These are phyloP conservation scores for Blastomyces parvus DNA, from an alignment of 2,329 filamentous ascomycete genomes.

Conservation along the genomic window DNA sequence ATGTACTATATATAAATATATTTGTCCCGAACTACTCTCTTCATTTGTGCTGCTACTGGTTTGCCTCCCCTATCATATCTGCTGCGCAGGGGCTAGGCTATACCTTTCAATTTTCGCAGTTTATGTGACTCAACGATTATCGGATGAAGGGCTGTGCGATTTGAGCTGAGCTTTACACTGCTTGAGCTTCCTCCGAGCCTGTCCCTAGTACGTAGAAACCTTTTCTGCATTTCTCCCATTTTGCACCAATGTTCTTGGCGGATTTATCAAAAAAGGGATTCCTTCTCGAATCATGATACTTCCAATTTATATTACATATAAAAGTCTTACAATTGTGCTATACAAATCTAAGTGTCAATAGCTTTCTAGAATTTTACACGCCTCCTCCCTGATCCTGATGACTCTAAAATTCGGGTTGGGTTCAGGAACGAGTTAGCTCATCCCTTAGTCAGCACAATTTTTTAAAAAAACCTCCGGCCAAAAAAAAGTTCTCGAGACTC, in stretches of 20 bases:
- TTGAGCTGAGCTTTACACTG: not conserved
- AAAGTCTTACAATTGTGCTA: too few species aligned
- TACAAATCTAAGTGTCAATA: too few species aligned
- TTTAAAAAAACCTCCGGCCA: not conserved
- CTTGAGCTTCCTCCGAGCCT: not conserved
- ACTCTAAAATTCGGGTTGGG: not conserved
- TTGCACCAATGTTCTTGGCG: not conserved
- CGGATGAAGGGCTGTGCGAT: not conserved
- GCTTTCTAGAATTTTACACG: too few species aligned
- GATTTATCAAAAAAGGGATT: too few species aligned
- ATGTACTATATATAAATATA: not conserved
- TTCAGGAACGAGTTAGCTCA: not conserved
- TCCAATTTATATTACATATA: too few species aligned
- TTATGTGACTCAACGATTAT: not conserved
- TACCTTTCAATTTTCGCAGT: not conserved
- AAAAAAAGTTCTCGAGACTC: slow-evolving; percentile 8
- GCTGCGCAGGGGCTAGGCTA: not conserved
- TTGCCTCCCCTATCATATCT: not conserved
- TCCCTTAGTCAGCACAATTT: not conserved
- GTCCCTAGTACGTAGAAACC: too few species aligned
- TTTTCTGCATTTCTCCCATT: not conserved
- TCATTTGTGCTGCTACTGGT: not conserved
- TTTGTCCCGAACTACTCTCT: not conserved
- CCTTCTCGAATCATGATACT: too few species aligned
- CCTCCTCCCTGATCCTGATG: too few species aligned